Base-by-base conservation (phyloP, 2,329 filamentous ascomycete species). In the Trichoderma simmonsii region DNA sequence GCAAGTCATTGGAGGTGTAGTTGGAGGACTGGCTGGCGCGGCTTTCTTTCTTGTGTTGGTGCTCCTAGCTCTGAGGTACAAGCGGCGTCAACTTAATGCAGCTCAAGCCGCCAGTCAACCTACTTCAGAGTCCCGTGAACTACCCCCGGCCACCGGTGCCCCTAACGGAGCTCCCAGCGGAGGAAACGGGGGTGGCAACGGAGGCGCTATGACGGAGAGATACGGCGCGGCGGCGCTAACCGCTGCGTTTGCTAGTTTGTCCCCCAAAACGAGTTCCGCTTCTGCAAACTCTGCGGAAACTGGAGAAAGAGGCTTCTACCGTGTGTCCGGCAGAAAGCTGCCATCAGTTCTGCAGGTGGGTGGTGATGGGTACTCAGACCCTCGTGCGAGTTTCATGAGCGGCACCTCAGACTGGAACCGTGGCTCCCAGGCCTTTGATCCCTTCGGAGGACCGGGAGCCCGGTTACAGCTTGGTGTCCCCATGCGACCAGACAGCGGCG, bases 261-360 rank as follows among this genome's bases (percentile, higher is more conserved):
- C 83, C 6, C 80, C 82, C 36, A 86, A 84, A 72, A 82, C 80
- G 77, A 73, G 73, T 64, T 73, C 79, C 65, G 60, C 71, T 65
- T 75, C 74, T 74, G 63, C 77, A 77, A 18, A 78, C 78, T 56
- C 82, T 82, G 43, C 80, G 78, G 28, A 71, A 14, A 65, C 61
- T 3, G 84, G 82, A 32, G 89, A 91, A 77, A 83, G 84, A 73
- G 88, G 89, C 0, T 92, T 92, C 78, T 87, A 90, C 73, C 87
- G 89, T 34, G 86, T 92, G 2, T 90, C 90, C 6, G 90, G 90
- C 73, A 86, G 86, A 76, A 92, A 91, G 76, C 79, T 92, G 71
- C 87, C 88, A 4, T 89, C 90, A 2, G 89, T 91, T 11, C 80
- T 92, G 48, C 84, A 88, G 72, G 84, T 83, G 61, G 89, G 90